A percentile compares a stretch with the other conserved stretches of the same genome.
Evolutionary conservation across 768 basidiomycete genomes (phyloP).

Genomic region (Trametes coccinea): DNA sequence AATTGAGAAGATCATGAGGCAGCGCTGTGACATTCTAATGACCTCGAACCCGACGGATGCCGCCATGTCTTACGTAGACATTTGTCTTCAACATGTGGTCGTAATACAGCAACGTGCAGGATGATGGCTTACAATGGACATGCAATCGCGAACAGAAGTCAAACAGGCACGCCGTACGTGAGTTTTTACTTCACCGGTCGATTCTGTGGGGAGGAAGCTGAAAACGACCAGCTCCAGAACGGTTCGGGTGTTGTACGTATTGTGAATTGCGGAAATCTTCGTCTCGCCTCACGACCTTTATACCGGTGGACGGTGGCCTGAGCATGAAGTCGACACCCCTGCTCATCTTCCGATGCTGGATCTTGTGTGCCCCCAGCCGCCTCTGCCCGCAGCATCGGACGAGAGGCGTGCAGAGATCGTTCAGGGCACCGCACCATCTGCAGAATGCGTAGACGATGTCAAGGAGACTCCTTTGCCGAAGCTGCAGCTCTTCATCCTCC

Average conservation of each 20-base stretch:
- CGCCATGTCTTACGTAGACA: not conserved
- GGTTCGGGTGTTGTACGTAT: slow-evolving; percentile 1
- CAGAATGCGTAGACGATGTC: not conserved
- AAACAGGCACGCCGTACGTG: not conserved
- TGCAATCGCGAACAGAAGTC: not conserved
- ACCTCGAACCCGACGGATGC: not conserved
- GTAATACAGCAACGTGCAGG: not conserved
- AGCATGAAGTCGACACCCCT: not conserved
- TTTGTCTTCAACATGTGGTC: not conserved
- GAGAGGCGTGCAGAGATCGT: not conserved
- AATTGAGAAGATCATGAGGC: not conserved
- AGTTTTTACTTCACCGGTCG: slow-evolving; percentile 3
- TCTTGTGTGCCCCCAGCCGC: not conserved
- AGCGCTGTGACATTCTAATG: not conserved
- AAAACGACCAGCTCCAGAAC: not conserved
- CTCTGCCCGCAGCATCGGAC: not conserved
- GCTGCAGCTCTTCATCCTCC: slow-evolving; percentile 29
- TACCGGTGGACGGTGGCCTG: not conserved
- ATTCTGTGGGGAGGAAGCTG: not conserved
- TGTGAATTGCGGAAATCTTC: not conserved
- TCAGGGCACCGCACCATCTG: not conserved
- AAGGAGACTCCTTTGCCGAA: slow-evolving; percentile 27
- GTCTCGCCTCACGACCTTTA: not conserved
- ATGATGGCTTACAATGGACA: not conserved
- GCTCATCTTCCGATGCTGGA: not conserved